phyloP scores from a whole-genome alignment of 805 yeast species.

The Schizosaccharomyces japonicus region DNA sequence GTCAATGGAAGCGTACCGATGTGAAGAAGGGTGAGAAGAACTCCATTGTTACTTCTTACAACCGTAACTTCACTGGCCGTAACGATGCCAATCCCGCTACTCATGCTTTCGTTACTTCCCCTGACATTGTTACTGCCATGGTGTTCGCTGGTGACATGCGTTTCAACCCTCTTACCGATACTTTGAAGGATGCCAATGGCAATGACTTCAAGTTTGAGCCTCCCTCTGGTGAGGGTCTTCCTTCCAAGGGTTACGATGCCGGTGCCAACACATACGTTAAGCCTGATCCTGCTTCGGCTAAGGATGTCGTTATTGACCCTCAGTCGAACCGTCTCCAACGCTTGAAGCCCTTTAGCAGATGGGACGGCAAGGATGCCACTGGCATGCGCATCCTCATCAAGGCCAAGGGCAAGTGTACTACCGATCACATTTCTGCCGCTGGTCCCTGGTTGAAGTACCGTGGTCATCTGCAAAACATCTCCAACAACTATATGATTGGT shows the following conservation, averaged over 20 bases:
- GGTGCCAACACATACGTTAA: slow-evolving; percentile 55
- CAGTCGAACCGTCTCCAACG: slow-evolving; percentile 79
- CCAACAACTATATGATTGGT: slow-evolving; percentile 85
- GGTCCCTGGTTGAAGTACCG: slow-evolving; percentile 97
- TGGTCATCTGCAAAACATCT: slow-evolving; percentile 89
- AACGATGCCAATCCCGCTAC: slow-evolving; percentile 96
- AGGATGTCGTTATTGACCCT: slow-evolving; percentile 54
- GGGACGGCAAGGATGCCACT: slow-evolving; percentile 60
- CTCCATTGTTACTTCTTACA: slow-evolving; percentile 87
- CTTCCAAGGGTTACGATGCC: slow-evolving; percentile 31
- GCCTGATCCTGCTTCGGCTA: slow-evolving; percentile 32
- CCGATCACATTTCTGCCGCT: slow-evolving; percentile 96
- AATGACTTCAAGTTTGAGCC: slow-evolving; percentile 52
- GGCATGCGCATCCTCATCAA: slow-evolving; percentile 54
- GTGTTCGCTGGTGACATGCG: slow-evolving; percentile 80
- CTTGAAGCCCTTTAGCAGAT: slow-evolving; percentile 65
- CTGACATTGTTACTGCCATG: slow-evolving; percentile 92
- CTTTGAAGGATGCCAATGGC: slow-evolving; percentile 47
- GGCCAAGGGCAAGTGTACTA: slow-evolving; percentile 94
- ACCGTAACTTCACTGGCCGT: slow-evolving; percentile 93
- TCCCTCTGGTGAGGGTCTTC: slow-evolving; percentile 48
- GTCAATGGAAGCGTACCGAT: slow-evolving; percentile 83
- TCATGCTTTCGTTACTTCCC: slow-evolving; percentile 94
- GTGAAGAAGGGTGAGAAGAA: slow-evolving; percentile 39
- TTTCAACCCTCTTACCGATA: slow-evolving; percentile 76